Percentiles rank a stretch among this genome's conserved stretches.
Conservation (phyloP, 2,329 filamentous ascomycete species). For the Ceratocystis colombiana region DNA sequence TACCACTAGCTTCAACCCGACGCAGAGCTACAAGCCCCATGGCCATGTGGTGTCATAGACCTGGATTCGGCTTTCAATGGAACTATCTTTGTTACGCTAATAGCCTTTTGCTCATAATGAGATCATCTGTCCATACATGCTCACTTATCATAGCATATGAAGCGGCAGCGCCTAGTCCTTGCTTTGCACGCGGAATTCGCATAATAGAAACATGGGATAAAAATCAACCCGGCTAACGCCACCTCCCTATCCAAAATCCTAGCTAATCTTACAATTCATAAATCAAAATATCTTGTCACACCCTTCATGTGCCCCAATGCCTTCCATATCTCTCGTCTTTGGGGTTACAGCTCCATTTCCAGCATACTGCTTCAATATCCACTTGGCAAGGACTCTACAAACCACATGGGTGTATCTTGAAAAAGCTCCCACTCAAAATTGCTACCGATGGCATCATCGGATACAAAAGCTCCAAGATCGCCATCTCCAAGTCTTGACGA, state of each 20-base stretch:
- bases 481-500: not conserved
- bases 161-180: too few relatives aligned
- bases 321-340: not conserved
- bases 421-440: slow-evolving; percentile 13
- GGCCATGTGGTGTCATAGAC: too few relatives aligned
- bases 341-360: not conserved
- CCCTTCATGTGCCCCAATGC: too few relatives aligned
- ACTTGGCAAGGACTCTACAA: not conserved
- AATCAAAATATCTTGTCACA: not conserved
- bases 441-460: slow-evolving; percentile 20
- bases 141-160: too few relatives aligned
- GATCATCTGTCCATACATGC: too few relatives aligned
- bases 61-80: too few relatives aligned
- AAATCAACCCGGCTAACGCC: not conserved
- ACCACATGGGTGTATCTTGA: slow-evolving; percentile 4
- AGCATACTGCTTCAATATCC: not conserved
- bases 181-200: too few relatives aligned
- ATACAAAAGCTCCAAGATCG: slow-evolving; percentile 19
- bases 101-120: too few relatives aligned
- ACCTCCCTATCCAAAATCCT: not conserved
- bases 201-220: too few relatives aligned
- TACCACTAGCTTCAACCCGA: too few relatives aligned
- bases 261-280: not conserved
- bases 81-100: too few relatives aligned
- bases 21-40: too few relatives aligned